phyloP scores from a whole-genome alignment of 2,329 filamentous ascomycete genomes.

The Fusarium sororula region DNA sequence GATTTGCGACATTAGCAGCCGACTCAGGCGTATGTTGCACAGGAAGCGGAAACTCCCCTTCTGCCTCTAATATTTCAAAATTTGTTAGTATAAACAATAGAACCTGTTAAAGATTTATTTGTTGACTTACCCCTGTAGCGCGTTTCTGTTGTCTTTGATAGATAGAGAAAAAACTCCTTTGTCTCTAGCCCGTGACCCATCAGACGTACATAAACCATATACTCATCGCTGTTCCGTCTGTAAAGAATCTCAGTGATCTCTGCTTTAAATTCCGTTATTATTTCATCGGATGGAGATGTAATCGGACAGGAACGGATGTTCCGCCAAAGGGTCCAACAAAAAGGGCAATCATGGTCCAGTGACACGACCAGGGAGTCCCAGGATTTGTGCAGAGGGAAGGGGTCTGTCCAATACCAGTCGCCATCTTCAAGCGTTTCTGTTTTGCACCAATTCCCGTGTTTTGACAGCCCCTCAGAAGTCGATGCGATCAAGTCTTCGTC shows the following conservation, averaged over 20 bases:
- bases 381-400: rapidly evolving
- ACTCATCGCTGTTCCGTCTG: rapidly evolving
- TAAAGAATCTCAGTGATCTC: rapidly evolving
- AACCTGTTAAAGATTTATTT: rapidly evolving
- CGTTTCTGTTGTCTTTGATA: neutral
- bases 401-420: rapidly evolving
- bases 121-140: neutral
- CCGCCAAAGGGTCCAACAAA: neutral
- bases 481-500: rapidly evolving
- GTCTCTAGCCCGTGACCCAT: rapidly evolving
- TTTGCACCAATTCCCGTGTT: rapidly evolving
- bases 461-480: rapidly evolving
- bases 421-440: rapidly evolving
- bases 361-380: rapidly evolving
- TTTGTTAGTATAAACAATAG: neutral
- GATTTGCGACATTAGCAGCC: rapidly evolving
- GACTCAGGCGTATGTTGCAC: neutral
- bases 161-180: rapidly evolving
- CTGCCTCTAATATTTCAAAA: rapidly evolving
- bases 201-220: neutral
- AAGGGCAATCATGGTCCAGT: neutral
- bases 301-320: neutral
- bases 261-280: rapidly evolving
- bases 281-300: rapidly evolving
- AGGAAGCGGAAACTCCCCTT: rapidly evolving